A percentile compares a stretch with the other conserved stretches of the same genome.
phyloP scores from a whole-genome alignment of 768 basidiomycete species.

The Neoboletus brunneissimus region DNA sequence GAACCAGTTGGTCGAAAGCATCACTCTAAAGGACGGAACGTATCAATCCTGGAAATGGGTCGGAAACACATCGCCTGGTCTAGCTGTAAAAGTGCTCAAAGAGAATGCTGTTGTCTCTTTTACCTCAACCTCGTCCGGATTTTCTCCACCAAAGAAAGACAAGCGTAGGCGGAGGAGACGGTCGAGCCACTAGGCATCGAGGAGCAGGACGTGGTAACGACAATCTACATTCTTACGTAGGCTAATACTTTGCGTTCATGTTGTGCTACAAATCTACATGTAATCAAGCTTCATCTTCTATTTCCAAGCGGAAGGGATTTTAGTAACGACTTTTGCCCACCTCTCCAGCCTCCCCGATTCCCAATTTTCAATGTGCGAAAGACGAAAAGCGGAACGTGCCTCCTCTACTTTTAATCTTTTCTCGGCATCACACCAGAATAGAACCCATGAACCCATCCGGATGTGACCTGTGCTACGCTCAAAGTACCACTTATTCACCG shows the following conservation, averaged over 20 bases:
- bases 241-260: not conserved
- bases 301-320: constrained; percentile 81
- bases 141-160: constrained; percentile 30
- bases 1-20: constrained; percentile 33
- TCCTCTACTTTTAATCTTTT: constrained; percentile 72
- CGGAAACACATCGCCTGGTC: constrained; percentile 30
- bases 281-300: constrained; percentile 19
- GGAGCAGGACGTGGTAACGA: not conserved
- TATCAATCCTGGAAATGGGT: constrained; percentile 51
- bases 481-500: constrained; percentile 99
- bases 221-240: constrained; percentile 2
- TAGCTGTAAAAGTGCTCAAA: constrained; percentile 27
- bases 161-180: constrained; percentile 30
- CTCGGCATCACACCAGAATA: constrained; percentile 99
- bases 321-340: constrained; percentile 68
- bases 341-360: constrained; percentile 65
- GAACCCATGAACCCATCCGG: constrained; percentile 80
- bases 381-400: constrained; percentile 57
- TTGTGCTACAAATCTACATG: constrained; percentile 16
- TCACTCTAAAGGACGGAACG: constrained; percentile 30
- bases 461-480: constrained; percentile 92
- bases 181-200: constrained; percentile 24
- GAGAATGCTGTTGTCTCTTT: constrained; percentile 36
- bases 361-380: constrained; percentile 75
- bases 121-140: constrained; percentile 27